Conservation (phyloP, 768 basidiomycete species). For the Leucogyrophana mollusca region DNA sequence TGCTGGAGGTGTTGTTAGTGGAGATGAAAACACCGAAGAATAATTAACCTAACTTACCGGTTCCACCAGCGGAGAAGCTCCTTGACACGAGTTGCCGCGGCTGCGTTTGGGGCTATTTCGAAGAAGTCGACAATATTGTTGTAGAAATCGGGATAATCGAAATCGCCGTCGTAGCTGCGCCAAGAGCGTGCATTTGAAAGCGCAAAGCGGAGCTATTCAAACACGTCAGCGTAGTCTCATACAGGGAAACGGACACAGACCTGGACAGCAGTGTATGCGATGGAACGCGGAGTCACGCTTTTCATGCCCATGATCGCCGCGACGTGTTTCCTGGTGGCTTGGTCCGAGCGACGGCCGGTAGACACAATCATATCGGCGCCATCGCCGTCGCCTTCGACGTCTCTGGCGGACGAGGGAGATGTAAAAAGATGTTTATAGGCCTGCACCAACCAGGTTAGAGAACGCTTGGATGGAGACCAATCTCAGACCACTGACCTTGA, state of each 20-base stretch:
- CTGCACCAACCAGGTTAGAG: constrained; percentile 1
- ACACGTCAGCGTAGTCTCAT: no score
- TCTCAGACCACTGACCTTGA: constrained; percentile 9
- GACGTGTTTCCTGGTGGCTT: constrained; percentile 1
- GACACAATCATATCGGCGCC: not conserved
- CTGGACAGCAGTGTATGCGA: constrained; percentile 21
- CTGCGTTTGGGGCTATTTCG: constrained; percentile 14
- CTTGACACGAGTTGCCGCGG: not conserved
- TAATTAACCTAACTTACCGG: not conserved
- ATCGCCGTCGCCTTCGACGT: not conserved
- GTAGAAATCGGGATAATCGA: constrained; percentile 20
- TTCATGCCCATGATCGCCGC: constrained; percentile 6
- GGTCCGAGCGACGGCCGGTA: not conserved
- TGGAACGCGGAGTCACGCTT: constrained; percentile 7
- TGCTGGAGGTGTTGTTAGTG: not conserved
- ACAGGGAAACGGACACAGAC: not conserved
- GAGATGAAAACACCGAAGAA: no score
- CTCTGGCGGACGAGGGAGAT: constrained; percentile 11
- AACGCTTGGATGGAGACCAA: no score
- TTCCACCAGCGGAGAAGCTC: not conserved
- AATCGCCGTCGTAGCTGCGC: constrained; percentile 10
- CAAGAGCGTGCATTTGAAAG: constrained; percentile 11
- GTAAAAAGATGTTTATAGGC: constrained; percentile 12
- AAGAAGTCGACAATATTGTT: constrained; percentile 25
- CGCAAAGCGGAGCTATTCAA: no score